Evolutionary conservation across 805 yeast species (phyloP), one percentile per base, ranked within the genome.

Genomic region (Metschnikowia gelsemii): DNA sequence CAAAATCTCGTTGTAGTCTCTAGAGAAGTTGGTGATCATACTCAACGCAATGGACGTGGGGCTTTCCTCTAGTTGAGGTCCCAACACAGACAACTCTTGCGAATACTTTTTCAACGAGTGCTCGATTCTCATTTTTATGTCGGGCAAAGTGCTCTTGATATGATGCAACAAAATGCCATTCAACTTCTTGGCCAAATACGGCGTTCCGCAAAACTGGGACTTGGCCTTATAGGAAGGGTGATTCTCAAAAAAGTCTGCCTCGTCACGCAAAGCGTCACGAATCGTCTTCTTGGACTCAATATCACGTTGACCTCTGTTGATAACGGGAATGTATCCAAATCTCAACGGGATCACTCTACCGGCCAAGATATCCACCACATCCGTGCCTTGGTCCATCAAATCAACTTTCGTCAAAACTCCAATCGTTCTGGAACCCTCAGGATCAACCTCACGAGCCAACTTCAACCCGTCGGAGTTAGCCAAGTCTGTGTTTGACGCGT

Each of bases 121-220:
- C 64, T 88, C 95, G 56, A 90, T 86, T 64, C 91, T 82, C 64
- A 85, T 77, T 66, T 89, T 93, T 56, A 93, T 93, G 52, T 93
- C 98, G 13, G 99, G 99, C 59, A 70, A 62, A 5, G 63, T 59
- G 45, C 70, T 60, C 54, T 65, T 66, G 64, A 93, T 93, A 67
- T 93, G 99, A 60, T 83, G 88, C 67, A 88, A 75, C 55, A 93
- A 76, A 54, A 93, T 87, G 31, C 84, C 80, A 66, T 87, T 93
- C 59, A 93, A 78, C 66, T 89, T 87, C 62, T 88, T 86, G 38
- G 98, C 96, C 60, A 93, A 73, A 64, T 84, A 93, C 29, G 97
- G 97, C n/a, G 99, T 93, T 64, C 99, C 99, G 67, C 99, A 93
- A 69, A 82, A 91, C 58, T 87, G 95, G 6, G 97, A 91, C 62